phyloP scores from a whole-genome alignment of 2,329 filamentous ascomycete species.

The Xylaria multiplex region DNA sequence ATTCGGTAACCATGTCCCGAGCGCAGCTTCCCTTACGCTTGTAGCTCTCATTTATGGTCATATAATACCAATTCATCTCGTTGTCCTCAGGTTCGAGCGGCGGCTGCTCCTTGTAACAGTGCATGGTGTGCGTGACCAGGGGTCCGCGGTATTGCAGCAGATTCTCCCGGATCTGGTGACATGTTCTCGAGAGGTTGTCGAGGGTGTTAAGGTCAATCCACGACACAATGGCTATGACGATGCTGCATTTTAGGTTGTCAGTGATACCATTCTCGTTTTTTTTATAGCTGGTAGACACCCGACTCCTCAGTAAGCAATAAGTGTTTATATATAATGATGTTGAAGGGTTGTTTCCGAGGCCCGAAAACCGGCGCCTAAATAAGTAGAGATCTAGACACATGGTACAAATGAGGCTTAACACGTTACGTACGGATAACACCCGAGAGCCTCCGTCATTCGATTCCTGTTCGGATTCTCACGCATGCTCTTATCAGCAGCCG shows the following conservation, averaged over 20 bases:
- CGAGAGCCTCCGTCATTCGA: constrained; percentile 69
- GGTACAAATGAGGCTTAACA: constrained; percentile 45
- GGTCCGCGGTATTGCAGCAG: constrained; percentile 81
- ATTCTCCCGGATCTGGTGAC: constrained; percentile 79
- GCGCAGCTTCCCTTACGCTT: constrained; percentile 80
- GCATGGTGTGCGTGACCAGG: constrained; percentile 79
- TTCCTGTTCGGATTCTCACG: constrained; percentile 64
- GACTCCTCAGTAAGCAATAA: background rate
- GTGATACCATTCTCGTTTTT: constrained; percentile 8
- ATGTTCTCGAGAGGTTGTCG: constrained; percentile 83
- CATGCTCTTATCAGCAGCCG: constrained; percentile 25
- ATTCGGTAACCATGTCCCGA: constrained; percentile 85
- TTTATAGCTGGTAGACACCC: too few relatives aligned
- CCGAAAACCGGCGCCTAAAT: background rate
- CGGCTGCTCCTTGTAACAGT: constrained; percentile 77
- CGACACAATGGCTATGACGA: constrained; percentile 78
- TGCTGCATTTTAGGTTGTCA: constrained; percentile 60
- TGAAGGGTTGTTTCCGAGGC: background rate
- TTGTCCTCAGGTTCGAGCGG: constrained; percentile 64
- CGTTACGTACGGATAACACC: constrained; percentile 73
- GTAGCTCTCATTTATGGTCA: constrained; percentile 59
- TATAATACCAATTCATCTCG: constrained; percentile 69
- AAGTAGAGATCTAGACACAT: constrained; percentile 24
- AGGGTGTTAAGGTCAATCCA: constrained; percentile 88
- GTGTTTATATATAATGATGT: constrained; percentile 16